Base-by-base conservation (phyloP, 2,329 filamentous ascomycete genomes). In the Cladosporium velox region DNA sequence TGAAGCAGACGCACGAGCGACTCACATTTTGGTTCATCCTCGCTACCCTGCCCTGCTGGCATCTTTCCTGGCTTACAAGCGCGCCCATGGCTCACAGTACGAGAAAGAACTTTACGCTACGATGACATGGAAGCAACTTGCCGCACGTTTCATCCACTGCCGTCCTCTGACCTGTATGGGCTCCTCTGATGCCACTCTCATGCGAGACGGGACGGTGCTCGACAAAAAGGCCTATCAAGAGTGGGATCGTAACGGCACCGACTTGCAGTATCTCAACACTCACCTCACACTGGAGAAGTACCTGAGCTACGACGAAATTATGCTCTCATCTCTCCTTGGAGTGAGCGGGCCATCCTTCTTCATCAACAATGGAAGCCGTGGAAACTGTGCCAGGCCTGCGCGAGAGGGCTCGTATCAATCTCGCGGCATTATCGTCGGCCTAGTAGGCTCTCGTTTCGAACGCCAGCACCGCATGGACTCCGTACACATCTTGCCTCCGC, bases 231-330 rank as follows among this genome's bases (percentile, higher is more conserved):
- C 49, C 2, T 51, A 4, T 15, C 7, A 54, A 30, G 68, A 75
- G 57, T 76, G 74, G 74, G 74, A 76, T 62, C 70, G 72, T 12
- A 72, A 71, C 30, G 74, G 72, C 3, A 74, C 70, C 1, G 35
- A 54, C 6, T 38, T 58, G 5, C 69, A 76, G 57, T 32, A 69
- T 30, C 38, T 65, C 51, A 73, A 75, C 59, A 66, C 58, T 47
- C n/a, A 54, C 41, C 59, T 72, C 24, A 65, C 55, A 4, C 66
- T 77, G 21, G 65, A 72, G 4, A 66, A 73, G 8, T 77, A 76
- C 64, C 69, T 77, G 11, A 72, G 67, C 44, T 77, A 77, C 64
- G 75, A 77, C 58, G 76, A 77, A 55, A 76, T 77, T 32, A 74
- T 77, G 73, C 70, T 77, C 4, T 66, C 70, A 4, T 71, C 70